Evolutionary conservation across 2,329 filamentous ascomycete species (phyloP).

Genomic region (Eutypa lata): DNA sequence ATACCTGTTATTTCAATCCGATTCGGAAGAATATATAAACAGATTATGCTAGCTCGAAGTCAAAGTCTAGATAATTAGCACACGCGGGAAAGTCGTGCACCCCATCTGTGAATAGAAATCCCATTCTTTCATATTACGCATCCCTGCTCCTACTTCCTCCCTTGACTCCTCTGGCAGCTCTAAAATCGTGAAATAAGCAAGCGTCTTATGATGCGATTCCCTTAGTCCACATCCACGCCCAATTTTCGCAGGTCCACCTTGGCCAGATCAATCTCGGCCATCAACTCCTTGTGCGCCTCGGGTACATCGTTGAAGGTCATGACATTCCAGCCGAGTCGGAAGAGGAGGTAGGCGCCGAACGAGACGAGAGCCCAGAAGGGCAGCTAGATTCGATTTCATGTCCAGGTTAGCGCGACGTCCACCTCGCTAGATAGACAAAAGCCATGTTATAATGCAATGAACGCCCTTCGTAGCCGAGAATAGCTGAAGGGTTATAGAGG

Average conservation of each 20-base stretch:
- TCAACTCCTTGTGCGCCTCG: conserved; percentile 83
- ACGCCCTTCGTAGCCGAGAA: too few species aligned
- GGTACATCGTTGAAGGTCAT: conserved; percentile 97
- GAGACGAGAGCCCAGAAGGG: conserved; percentile 90
- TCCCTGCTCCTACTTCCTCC: neutral
- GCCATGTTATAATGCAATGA: too few species aligned
- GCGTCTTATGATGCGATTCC: neutral
- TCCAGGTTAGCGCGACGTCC: conserved; percentile 1
- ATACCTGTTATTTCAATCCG: too few species aligned
- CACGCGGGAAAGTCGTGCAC: neutral
- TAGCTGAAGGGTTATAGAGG: neutral
- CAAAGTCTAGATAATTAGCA: neutral
- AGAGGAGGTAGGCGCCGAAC: conserved; percentile 88
- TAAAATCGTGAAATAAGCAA: too few species aligned
- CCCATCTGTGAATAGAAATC: neutral
- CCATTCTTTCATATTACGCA: neutral
- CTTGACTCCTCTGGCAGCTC: neutral
- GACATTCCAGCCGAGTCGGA: conserved; percentile 87
- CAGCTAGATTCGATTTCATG: conserved; percentile 51
- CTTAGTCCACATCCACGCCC: conserved; percentile 75
- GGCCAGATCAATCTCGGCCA: conserved; percentile 77
- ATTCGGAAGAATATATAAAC: neutral
- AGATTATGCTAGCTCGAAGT: neutral
- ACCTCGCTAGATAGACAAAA: neutral
- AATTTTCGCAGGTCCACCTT: conserved; percentile 69